These are phyloP conservation scores for Evansstolkia leycettana DNA, from an alignment of 495 filamentous ascomycete genomes.

Conservation along the genomic window DNA sequence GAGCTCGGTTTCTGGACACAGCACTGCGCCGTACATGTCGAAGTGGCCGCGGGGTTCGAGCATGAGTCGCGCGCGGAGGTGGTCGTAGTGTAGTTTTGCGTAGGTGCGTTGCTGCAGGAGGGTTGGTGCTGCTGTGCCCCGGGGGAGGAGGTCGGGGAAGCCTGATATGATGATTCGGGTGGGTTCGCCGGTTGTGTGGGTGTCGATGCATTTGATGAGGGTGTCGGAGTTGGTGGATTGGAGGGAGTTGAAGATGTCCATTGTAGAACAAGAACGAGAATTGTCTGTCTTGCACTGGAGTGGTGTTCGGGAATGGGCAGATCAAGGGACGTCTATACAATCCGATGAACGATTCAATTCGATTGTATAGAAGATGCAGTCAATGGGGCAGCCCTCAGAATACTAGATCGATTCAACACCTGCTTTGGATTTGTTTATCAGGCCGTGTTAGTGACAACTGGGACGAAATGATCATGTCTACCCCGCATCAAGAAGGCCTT, in stretches of 20 bases:
- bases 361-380: no score
- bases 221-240: slow-evolving; percentile 22
- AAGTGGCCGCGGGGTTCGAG: slow-evolving; percentile 22
- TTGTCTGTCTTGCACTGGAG: no score
- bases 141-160: slow-evolving; percentile 14
- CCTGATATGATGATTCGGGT: slow-evolving; percentile 20
- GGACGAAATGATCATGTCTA: no score
- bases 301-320: no score
- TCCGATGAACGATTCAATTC: no score
- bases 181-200: slow-evolving; percentile 23
- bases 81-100: slow-evolving; percentile 11
- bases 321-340: no score
- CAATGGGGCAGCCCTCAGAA: no score
- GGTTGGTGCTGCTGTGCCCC: no score
- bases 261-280: slow-evolving; percentile 26
- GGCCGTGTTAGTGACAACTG: no score
- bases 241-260: slow-evolving; percentile 43
- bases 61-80: slow-evolving; percentile 17
- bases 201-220: slow-evolving; percentile 19
- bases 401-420: no score
- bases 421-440: no score
- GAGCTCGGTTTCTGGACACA: slow-evolving; percentile 16
- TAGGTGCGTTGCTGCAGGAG: slow-evolving; percentile 18
- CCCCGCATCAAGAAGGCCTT: no score
- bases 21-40: slow-evolving; percentile 24